Evolutionary conservation across 1,139 yeast genomes (phyloP), one percentile per base, ranked within the genome.

Genomic region (Debaryomyces udenii): DNA sequence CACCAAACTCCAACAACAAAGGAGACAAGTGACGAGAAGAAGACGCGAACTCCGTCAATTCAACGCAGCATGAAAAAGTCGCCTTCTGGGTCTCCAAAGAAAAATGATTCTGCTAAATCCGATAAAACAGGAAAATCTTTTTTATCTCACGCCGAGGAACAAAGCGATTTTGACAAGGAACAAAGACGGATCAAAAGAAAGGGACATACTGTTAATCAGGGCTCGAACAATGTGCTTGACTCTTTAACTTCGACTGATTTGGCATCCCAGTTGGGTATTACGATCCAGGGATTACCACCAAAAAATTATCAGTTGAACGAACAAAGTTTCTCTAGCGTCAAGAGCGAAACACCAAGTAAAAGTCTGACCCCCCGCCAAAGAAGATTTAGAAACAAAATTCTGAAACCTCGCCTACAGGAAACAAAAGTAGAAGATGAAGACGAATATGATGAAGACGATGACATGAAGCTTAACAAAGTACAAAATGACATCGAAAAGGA

Each of bases 261-360:
- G 32, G 66, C 67, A 3, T 48, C 61, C 17, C 57, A 56, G 43
- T 51, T 63, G 43, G 70, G 69, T 4, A 58, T 64, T 7, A 56
- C 59, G 1, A 49, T 62, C 15, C 59, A 58, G 44, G 66, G 64
- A 1, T 42, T 52, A 33, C 44, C 50, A 26, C 54, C 54, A 10
- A 31, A 38, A 17, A 32, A 31, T 17, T 41, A 20, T 24, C 32
- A 37, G 4, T 41, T 43, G 23, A 36, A 27, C 15, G 42, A 40
- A 6, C 17, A 27, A 11, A 41, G 42, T 11, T 38, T 41, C 17
- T 32, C 22, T 9, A 11, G 30, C 16, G 13, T 24, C 17, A 34
- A 16, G 10, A 26, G 16, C 17, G 23, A 26, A 3, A 16, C 24
- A 3, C 24, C 37, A 9, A 26, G 15, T 11, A 34, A 34, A 13